phyloP scores from a whole-genome alignment of 106 monocot genomes.

The Iris macrosiphon region DNA sequence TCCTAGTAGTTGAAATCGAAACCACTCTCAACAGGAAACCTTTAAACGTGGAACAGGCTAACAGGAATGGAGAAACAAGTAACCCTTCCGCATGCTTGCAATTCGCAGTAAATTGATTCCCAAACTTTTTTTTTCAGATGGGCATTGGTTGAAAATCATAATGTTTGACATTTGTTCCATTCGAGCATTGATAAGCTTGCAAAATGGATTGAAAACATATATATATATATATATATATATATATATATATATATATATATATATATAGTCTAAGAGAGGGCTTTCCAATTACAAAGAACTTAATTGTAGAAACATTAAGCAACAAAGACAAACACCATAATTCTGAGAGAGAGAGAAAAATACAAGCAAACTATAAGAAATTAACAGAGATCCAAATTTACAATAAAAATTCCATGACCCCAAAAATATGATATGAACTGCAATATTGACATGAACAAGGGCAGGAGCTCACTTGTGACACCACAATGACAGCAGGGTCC shows the following conservation, averaged over 20 bases:
- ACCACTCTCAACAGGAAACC: no score
- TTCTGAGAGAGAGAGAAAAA: not conserved
- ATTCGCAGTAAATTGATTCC: not conserved
- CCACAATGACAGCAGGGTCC: conserved; percentile 99
- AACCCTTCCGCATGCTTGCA: not conserved
- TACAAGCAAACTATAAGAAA: not conserved
- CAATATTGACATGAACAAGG: conserved; percentile 13
- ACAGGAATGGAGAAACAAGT: not conserved
- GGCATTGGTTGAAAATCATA: not conserved
- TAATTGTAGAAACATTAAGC: no score
- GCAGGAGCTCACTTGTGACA: conserved; percentile 95
- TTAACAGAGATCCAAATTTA: no score
- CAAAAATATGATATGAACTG: conserved; percentile 6
- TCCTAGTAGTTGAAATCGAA: no score
- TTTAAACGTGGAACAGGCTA: no score
- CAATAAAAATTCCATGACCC: not conserved
- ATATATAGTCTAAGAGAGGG: no score
- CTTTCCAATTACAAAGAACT: no score
- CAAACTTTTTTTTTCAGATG: not conserved
- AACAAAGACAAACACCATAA: conserved; percentile 6
- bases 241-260: no score
- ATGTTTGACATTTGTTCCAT: no score
- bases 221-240: no score
- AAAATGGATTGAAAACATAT: no score
- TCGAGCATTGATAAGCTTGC: no score